Evolutionary conservation across 2,329 filamentous ascomycete genomes (phyloP).

Genomic region (Trichophyton mentagrophytes): DNA sequence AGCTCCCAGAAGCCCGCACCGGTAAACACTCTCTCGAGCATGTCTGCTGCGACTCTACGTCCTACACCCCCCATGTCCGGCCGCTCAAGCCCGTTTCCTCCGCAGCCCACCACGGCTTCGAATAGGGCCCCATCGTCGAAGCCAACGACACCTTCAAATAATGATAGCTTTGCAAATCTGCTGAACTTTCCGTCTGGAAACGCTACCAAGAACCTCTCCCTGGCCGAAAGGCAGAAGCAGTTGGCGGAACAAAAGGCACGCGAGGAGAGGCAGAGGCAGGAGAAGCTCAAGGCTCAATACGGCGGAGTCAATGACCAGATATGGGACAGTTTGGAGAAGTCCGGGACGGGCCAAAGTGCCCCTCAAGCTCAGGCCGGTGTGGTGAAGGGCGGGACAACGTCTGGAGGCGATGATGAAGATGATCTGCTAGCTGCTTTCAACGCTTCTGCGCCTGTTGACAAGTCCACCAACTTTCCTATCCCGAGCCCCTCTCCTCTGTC

Average conservation of each 20-base stretch:
- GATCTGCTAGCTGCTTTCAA: slow-evolving; percentile 52
- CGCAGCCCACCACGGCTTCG: slow-evolving; percentile 15
- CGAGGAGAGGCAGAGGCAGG: slow-evolving; percentile 62
- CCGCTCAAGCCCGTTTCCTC: slow-evolving; percentile 32
- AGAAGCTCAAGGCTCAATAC: slow-evolving; percentile 62
- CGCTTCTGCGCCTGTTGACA: slow-evolving; percentile 45
- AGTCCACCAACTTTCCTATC: slow-evolving; percentile 45
- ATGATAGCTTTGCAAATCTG: slow-evolving; percentile 49
- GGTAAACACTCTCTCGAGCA: slow-evolving; percentile 24
- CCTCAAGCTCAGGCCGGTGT: slow-evolving; percentile 25
- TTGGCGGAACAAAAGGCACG: slow-evolving; percentile 62
- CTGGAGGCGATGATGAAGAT: slow-evolving; percentile 35
- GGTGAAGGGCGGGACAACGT: slow-evolving; percentile 24
- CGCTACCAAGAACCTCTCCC: slow-evolving; percentile 53
- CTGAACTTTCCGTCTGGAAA: slow-evolving; percentile 44
- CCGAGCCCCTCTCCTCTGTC: slow-evolving; percentile 27
- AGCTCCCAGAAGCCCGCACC: slow-evolving; percentile 26
- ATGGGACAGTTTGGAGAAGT: slow-evolving; percentile 57
- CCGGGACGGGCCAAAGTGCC: slow-evolving; percentile 25
- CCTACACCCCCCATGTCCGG: slow-evolving; percentile 30
- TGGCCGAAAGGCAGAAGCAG: slow-evolving; percentile 53
- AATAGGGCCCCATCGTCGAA: slow-evolving; percentile 28
- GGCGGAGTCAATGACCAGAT: slow-evolving; percentile 52
- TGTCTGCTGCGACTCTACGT: slow-evolving; percentile 21
- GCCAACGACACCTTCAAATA: slow-evolving; percentile 27